Evolutionary conservation across 257 asterid species (phyloP).

Genomic region (Mentha longifolia): DNA sequence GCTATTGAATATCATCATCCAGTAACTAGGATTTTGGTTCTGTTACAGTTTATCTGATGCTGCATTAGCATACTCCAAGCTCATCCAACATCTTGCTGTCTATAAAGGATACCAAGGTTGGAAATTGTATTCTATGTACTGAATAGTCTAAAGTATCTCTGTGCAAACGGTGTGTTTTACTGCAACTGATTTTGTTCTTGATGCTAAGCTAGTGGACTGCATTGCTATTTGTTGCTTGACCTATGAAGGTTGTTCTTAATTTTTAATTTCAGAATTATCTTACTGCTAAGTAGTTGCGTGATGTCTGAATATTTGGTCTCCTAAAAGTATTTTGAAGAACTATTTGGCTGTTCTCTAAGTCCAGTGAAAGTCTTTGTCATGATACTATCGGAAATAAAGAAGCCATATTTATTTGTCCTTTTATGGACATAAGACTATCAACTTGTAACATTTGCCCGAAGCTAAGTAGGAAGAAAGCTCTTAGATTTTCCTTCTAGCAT

Average conservation of each 20-base stretch:
- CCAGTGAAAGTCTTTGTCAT: constrained; percentile 3
- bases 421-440: not conserved
- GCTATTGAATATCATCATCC: constrained; percentile 17
- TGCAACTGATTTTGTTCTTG: constrained; percentile 8
- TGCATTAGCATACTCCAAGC: constrained; percentile 88
- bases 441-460: constrained; percentile 17
- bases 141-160: constrained; percentile 16
- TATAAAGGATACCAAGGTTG: constrained; percentile 89
- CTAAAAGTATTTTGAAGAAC: constrained; percentile 10
- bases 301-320: constrained; percentile 19
- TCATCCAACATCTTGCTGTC: constrained; percentile 84
- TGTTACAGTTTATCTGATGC: constrained; percentile 72
- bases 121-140: constrained; percentile 27
- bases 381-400: too few species aligned
- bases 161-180: constrained; percentile 10
- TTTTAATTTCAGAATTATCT: not conserved
- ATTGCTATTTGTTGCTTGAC: constrained; percentile 8
- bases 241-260: constrained; percentile 18
- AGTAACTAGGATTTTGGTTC: constrained; percentile 17
- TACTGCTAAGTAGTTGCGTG: constrained; percentile 15
- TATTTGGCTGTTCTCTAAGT: not conserved
- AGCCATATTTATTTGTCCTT: too few species aligned
- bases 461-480: constrained; percentile 6
- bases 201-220: constrained; percentile 18
- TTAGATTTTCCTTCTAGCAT: not conserved